phyloP scores from a whole-genome alignment of 768 basidiomycete genomes.

The Leccinum boreale region DNA sequence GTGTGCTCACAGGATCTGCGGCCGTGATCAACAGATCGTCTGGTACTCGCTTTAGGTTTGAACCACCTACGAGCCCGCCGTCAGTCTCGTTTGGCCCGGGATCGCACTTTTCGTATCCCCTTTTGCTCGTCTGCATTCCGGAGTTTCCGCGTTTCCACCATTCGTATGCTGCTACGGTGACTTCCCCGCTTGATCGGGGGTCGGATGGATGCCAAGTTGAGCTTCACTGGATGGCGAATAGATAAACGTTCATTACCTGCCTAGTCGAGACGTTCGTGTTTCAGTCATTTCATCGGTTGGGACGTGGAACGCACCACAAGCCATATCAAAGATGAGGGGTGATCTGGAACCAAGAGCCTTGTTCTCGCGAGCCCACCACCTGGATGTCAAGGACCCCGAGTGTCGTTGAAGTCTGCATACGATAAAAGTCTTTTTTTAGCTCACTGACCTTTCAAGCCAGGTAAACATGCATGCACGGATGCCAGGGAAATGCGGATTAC shows the following conservation, averaged over 20 bases:
- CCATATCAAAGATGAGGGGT: slow-evolving; percentile 29
- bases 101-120: neutral
- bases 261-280: slow-evolving; percentile 3
- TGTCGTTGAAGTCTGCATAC: neutral
- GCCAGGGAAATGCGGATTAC: slow-evolving; percentile 71
- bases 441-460: slow-evolving; percentile 48
- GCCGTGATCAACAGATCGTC: slow-evolving; percentile 19
- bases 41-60: slow-evolving; percentile 6
- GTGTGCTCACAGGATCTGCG: slow-evolving; percentile 24
- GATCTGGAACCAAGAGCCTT: slow-evolving; percentile 4
- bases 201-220: neutral
- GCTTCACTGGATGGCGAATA: slow-evolving; percentile 22
- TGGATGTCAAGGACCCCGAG: slow-evolving; percentile 9
- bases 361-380: slow-evolving; percentile 26
- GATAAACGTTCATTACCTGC: slow-evolving; percentile 19
- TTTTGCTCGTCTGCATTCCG: slow-evolving; percentile 21
- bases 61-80: neutral
- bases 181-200: slow-evolving; percentile 52
- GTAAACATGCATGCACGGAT: slow-evolving; percentile 52
- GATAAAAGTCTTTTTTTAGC: neutral
- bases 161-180: slow-evolving; percentile 53
- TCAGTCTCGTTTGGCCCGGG: neutral
- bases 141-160: slow-evolving; percentile 50
- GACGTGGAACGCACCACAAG: slow-evolving; percentile 22
- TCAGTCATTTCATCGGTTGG: too few relatives aligned